phyloP scores from a whole-genome alignment of 345 rosid genomes.

The Acer negundo region DNA sequence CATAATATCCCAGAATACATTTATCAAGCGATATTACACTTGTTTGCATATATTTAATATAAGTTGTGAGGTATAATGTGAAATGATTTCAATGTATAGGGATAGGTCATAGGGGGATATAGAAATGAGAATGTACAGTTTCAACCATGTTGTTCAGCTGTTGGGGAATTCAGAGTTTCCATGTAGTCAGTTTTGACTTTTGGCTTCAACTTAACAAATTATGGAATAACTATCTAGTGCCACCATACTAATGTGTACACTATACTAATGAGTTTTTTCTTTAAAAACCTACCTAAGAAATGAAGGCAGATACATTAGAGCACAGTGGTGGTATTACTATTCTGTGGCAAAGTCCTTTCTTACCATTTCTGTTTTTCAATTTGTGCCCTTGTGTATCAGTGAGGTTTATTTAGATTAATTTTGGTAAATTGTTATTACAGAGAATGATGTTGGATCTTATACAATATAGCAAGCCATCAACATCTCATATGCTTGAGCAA shows the following conservation, averaged over 20 bases:
- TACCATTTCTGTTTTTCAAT: not conserved
- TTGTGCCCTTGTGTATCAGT: not conserved
- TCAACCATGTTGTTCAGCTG: not conserved
- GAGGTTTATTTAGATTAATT: slow-evolving; percentile 1
- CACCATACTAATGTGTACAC: not conserved
- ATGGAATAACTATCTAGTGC: not conserved
- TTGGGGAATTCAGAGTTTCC: not conserved
- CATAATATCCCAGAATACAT: not conserved
- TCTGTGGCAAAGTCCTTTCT: not conserved
- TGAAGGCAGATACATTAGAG: not conserved
- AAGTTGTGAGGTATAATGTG: not conserved
- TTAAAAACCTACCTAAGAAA: not conserved
- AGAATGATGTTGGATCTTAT: slow-evolving; percentile 71
- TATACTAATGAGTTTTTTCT: not conserved
- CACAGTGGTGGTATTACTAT: not conserved
- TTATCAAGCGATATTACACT: not conserved
- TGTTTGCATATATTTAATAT: not conserved
- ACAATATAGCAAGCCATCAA: slow-evolving; percentile 30
- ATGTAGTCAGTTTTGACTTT: not conserved
- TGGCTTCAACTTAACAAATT: not conserved
- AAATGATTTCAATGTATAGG: not conserved
- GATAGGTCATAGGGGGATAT: not conserved
- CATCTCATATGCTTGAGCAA: slow-evolving; percentile 20
- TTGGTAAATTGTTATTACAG: slow-evolving; percentile 34
- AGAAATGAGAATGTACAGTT: not conserved